These are phyloP conservation scores for Aureobasidium sp. DNA, from an alignment of 2,329 filamentous ascomycete species.

Conservation along the genomic window DNA sequence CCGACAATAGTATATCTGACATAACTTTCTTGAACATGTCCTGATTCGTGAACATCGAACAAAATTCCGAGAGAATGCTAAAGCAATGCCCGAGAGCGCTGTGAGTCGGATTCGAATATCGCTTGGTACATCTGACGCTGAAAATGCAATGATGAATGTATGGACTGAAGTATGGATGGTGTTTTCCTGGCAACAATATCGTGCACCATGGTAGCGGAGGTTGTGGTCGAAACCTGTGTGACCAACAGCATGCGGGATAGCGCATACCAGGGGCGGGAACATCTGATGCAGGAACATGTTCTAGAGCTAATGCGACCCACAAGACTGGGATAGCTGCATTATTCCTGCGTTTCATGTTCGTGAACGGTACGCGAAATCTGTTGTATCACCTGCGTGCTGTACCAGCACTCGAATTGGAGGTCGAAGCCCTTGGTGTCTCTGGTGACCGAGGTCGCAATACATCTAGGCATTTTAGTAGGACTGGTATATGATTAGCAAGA, in stretches of 20 bases:
- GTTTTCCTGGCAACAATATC: not conserved
- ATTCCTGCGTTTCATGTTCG: not conserved
- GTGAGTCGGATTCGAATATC: not conserved
- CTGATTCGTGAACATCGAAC: not conserved
- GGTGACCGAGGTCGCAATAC: slow-evolving; percentile 28
- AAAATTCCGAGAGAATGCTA: not conserved
- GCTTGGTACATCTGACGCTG: not conserved
- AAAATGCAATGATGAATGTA: not conserved
- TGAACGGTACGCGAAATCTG: not conserved
- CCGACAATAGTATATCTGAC: not conserved
- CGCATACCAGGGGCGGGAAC: not conserved
- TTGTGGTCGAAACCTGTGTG: not conserved
- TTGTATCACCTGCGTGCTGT: not conserved
- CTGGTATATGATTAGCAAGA: slow-evolving; percentile 26
- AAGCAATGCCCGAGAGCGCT: not conserved
- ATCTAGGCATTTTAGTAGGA: slow-evolving; percentile 47
- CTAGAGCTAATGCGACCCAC: not conserved
- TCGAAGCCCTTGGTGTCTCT: not conserved
- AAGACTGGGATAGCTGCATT: not conserved
- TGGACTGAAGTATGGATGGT: not conserved
- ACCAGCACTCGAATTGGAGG: not conserved
- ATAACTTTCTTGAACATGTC: not conserved
- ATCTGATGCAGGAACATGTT: not conserved
- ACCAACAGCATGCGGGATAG: not conserved
- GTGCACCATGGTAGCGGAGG: not conserved